Base-by-base conservation (phyloP, 306 rosid genomes). In the Alnus glutinosa region DNA sequence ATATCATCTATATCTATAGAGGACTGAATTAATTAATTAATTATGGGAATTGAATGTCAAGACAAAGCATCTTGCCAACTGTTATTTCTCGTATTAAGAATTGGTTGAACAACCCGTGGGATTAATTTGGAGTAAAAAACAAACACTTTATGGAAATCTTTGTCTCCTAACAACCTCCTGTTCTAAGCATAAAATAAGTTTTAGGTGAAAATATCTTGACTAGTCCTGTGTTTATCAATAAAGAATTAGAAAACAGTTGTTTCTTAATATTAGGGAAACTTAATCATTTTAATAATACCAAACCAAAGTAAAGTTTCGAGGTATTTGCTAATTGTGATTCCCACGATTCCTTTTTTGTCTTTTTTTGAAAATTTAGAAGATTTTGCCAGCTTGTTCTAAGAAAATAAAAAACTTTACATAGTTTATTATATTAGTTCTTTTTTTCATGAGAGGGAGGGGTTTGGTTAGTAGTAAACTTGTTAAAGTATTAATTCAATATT, bases 41-140 rank as follows among this genome's bases (percentile, higher is more conserved):
- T 23, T 23, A 23, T 23, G 28, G 28, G 28, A 23, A 23, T 23
- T 23, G 28, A 23, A 23, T 23, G 28, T 23, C 28, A 23, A 23
- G 70, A 63, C n/a, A 63, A 59, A 34, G 42, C 70, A 5, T 63
- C 70, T 63, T 63, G 70, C 70, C 70, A 63, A 14, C 70, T 67
- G 71, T 47, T 18, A 67, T 39, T 39, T 67, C 16, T 39, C 51
- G 9, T 1, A 18, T 39, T 7, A 67, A 67, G 28, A 67, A 39
- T 7, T 16, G 72, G 1, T 67, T 4, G 32, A 67, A 39, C 32
- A 9, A 63, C n/a, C 9, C 37, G 3, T 67, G 13, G 23, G 8
- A 1, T 39, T 2, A 61, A 10, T 67, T 39, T 42, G 49, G 37
- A 16, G 71, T 16, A 15, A 0, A 7, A 13, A 37, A 36, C 5